phyloP scores from a whole-genome alignment of 176 grass and related monocot species.

The Olyra latifolia region DNA sequence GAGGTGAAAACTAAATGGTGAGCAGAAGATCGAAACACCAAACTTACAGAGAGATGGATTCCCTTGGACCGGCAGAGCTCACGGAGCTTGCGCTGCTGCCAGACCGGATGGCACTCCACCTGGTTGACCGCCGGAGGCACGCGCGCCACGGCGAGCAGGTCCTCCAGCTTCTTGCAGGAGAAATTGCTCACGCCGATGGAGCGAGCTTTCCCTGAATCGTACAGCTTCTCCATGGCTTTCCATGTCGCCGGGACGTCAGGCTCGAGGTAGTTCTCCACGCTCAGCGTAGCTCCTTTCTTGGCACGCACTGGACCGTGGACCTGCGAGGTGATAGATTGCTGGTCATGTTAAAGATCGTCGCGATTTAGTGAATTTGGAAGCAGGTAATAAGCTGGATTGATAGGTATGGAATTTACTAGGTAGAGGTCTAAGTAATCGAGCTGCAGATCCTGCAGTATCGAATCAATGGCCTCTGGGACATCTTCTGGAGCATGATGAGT shows the following conservation, averaged over 20 bases:
- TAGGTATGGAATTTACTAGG: slow-evolving; percentile 10
- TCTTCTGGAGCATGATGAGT: slow-evolving; percentile 27
- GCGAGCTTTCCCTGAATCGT: slow-evolving; percentile 31
- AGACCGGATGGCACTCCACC: slow-evolving; percentile 55
- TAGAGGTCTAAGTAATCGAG: slow-evolving; percentile 34
- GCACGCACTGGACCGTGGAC: slow-evolving; percentile 38
- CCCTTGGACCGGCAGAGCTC: slow-evolving; percentile 27
- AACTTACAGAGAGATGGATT: slow-evolving; percentile 46
- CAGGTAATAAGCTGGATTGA: background rate
- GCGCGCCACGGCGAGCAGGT: slow-evolving; percentile 17
- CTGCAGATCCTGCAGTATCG: slow-evolving; percentile 1
- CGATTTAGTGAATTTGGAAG: background rate
- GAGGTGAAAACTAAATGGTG: background rate
- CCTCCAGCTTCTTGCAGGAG: slow-evolving; percentile 43
- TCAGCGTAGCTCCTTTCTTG: slow-evolving; percentile 41
- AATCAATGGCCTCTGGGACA: slow-evolving; percentile 1
- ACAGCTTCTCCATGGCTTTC: slow-evolving; percentile 48
- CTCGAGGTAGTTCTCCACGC: slow-evolving; percentile 34
- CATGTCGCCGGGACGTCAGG: slow-evolving; percentile 48
- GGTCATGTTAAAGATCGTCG: background rate
- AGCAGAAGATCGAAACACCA: background rate
- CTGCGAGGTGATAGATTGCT: slow-evolving; percentile 2
- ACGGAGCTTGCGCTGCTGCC: slow-evolving; percentile 41
- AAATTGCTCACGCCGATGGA: slow-evolving; percentile 55
- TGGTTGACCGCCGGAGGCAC: slow-evolving; percentile 46